phyloP scores from a whole-genome alignment of 768 basidiomycete genomes.

The Mycena polygramma region DNA sequence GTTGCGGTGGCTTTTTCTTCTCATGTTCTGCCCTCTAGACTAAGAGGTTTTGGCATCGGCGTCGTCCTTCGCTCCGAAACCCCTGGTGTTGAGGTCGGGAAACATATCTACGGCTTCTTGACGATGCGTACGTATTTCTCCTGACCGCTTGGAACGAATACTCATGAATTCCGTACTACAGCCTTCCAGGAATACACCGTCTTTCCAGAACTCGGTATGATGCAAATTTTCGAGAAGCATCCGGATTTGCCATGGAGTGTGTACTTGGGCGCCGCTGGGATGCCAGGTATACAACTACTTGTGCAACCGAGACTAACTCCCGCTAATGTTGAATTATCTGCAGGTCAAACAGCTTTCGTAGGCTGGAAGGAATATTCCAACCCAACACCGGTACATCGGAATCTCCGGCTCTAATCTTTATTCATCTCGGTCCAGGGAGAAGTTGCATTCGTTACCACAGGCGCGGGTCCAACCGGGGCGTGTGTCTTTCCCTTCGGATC shows the following conservation, averaged over 20 bases:
- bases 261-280: neutral
- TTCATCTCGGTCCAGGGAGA: conserved; percentile 50
- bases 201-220: neutral
- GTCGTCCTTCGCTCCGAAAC: conserved; percentile 14
- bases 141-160: no score
- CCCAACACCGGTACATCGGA: conserved; percentile 49
- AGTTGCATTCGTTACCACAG: conserved; percentile 52
- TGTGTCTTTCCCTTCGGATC: conserved; percentile 44
- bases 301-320: no score
- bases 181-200: conserved; percentile 7
- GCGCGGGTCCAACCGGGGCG: conserved; percentile 69
- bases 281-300: no score
- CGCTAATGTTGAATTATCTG: no score
- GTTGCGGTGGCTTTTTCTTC: neutral
- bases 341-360: conserved; percentile 55
- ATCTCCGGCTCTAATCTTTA: no score
- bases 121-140: no score
- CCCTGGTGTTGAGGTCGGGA: neutral
- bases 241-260: conserved; percentile 7
- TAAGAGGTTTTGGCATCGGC: conserved; percentile 8
- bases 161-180: no score
- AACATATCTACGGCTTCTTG: neutral
- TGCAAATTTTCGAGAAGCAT: conserved; percentile 16
- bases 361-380: conserved; percentile 57
- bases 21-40: neutral